phyloP scores from a whole-genome alignment of 148 eudicot species.

The Vaccinium myrtillus region DNA sequence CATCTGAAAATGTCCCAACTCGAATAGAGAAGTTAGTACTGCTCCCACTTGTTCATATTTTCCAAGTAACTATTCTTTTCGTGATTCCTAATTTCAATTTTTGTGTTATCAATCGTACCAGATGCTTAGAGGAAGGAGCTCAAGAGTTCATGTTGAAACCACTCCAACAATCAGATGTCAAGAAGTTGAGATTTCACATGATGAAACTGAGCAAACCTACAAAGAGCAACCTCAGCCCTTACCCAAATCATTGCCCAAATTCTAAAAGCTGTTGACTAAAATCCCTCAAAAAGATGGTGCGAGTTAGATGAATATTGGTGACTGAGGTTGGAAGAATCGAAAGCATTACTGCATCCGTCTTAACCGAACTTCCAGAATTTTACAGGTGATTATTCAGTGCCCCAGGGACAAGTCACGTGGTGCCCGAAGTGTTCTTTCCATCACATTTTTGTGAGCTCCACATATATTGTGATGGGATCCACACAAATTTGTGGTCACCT shows the following conservation, averaged over 20 bases:
- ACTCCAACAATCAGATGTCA: constrained; percentile 28
- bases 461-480: no score
- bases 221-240: not conserved
- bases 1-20: constrained; percentile 32
- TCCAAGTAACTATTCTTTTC: no score
- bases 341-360: not conserved
- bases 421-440: no score
- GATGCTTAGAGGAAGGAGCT: constrained; percentile 38
- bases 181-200: constrained; percentile 31
- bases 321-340: not conserved
- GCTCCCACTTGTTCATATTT: not conserved
- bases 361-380: no score
- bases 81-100: not conserved
- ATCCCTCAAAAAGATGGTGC: not conserved
- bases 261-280: not conserved
- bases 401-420: no score
- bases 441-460: no score
- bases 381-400: no score
- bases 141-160: constrained; percentile 34
- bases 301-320: not conserved
- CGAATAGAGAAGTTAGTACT: constrained; percentile 25
- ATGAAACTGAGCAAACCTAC: constrained; percentile 14
- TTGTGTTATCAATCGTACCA: not conserved
- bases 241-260: no score
- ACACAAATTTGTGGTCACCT: no score